A percentile compares a stretch with the other conserved stretches of the same genome.
Conservation (phyloP, 306 rosid genomes). For the Crotalaria pallida region DNA sequence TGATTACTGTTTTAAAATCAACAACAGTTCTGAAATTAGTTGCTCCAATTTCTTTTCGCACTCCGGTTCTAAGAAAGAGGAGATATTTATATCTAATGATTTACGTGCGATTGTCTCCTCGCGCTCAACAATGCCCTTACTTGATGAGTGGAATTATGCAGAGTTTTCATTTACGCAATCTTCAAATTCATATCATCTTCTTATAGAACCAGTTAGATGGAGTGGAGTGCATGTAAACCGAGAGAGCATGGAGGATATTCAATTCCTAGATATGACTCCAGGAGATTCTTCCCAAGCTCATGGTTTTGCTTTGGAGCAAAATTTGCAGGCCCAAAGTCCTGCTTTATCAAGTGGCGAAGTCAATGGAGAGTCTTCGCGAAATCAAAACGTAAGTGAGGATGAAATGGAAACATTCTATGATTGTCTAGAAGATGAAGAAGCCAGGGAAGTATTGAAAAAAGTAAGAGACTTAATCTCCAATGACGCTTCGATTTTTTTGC, state of each 20-base stretch:
- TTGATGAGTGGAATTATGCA: no score
- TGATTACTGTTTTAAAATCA: no score
- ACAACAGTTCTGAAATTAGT: no score
- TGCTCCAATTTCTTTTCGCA: no score
- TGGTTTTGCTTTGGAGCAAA: neutral
- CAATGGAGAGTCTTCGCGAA: neutral
- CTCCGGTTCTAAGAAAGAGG: no score
- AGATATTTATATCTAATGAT: no score
- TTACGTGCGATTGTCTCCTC: no score
- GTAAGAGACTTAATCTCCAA: neutral
- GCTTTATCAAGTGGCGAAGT: neutral
- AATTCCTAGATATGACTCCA: neutral
- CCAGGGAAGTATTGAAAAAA: neutral
- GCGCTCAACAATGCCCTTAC: no score
- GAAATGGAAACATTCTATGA: constrained; percentile 12
- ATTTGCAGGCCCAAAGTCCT: neutral
- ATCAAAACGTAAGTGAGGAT: neutral
- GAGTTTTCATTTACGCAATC: no score
- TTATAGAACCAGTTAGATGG: no score
- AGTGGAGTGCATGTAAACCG: neutral
- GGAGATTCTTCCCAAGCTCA: neutral
- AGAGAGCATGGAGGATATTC: neutral
- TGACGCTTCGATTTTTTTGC: neutral
- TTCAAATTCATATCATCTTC: no score
- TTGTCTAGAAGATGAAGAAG: neutral